Evolutionary conservation across 1,284 basidiomycete genomes (phyloP).

Genomic region (Termitomyces sp.): DNA sequence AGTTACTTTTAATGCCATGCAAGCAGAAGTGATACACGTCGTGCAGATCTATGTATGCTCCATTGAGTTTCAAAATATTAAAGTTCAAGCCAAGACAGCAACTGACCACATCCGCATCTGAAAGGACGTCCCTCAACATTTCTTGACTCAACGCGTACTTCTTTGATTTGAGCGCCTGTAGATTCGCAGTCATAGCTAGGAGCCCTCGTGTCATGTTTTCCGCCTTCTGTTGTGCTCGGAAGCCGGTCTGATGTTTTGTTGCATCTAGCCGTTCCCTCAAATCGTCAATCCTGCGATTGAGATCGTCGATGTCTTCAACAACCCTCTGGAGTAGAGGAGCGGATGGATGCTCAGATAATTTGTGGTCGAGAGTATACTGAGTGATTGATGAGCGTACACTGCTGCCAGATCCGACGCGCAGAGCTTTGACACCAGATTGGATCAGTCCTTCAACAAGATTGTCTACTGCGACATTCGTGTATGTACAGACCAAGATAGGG

Average conservation of each 20-base stretch:
- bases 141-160: conserved; percentile 45
- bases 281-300: conserved; percentile 18
- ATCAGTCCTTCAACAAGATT: conserved; percentile 79
- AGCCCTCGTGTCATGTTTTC: conserved; percentile 38
- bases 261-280: conserved; percentile 12
- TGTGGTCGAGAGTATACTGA: conserved; percentile 61
- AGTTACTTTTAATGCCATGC: conserved; percentile 50
- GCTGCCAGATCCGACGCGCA: conserved; percentile 72
- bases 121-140: conserved; percentile 58
- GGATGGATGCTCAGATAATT: conserved; percentile 60
- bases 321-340: conserved; percentile 39
- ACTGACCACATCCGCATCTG: conserved; percentile 71
- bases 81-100: not conserved
- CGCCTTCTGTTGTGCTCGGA: conserved; percentile 17
- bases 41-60: conserved; percentile 62
- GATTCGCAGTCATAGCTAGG: conserved; percentile 30
- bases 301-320: conserved; percentile 35
- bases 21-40: conserved; percentile 74
- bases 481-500: conserved; percentile 85
- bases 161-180: conserved; percentile 32
- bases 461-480: conserved; percentile 94
- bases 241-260: conserved; percentile 6
- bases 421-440: conserved; percentile 59
- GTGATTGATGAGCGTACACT: conserved; percentile 55
- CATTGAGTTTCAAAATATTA: not conserved